A percentile compares a stretch with the other conserved stretches of the same genome.
These are phyloP conservation scores for Vigna reflexopilosa DNA, from an alignment of 306 rosid genomes.

Conservation along the genomic window DNA sequence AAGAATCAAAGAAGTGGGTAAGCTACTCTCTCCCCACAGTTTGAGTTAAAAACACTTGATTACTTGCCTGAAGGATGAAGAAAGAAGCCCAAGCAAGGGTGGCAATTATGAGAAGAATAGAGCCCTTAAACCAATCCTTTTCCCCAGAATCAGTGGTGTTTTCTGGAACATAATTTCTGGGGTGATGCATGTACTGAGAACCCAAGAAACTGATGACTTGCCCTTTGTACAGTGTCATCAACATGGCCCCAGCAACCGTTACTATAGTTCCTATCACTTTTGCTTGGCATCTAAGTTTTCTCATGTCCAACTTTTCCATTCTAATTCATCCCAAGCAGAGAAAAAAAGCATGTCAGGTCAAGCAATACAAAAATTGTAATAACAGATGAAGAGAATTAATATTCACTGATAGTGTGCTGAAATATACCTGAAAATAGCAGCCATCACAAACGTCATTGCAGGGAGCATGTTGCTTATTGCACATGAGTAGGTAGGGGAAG, in stretches of 20 bases:
- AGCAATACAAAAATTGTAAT: not conserved
- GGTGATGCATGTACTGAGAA: constrained; percentile 56
- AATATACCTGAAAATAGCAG: constrained; percentile 78
- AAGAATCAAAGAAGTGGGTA: not conserved
- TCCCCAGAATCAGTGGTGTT: constrained; percentile 47
- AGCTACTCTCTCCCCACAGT: not conserved
- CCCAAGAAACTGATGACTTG: constrained; percentile 64
- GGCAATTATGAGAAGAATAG: constrained; percentile 80
- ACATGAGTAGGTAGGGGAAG: constrained; percentile 89
- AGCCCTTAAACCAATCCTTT: constrained; percentile 80
- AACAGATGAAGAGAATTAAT: not conserved
- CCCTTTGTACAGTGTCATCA: constrained; percentile 96
- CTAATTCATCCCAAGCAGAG: constrained; percentile 46
- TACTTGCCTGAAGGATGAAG: constrained; percentile 80
- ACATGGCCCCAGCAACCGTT: constrained; percentile 90
- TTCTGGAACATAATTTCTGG: constrained; percentile 42
- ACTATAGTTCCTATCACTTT: constrained; percentile 83
- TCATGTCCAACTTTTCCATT: constrained; percentile 80
- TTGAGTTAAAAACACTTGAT: not conserved
- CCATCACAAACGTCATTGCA: constrained; percentile 91
- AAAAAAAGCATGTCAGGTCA: constrained; percentile 35
- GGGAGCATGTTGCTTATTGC: constrained; percentile 94
- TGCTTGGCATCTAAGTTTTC: constrained; percentile 66
- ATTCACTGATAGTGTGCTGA: not conserved
- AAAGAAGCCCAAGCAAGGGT: constrained; percentile 91